These are phyloP conservation scores for Avena atlantica DNA, from an alignment of 176 grass and related monocot genomes.

Conservation along the genomic window DNA sequence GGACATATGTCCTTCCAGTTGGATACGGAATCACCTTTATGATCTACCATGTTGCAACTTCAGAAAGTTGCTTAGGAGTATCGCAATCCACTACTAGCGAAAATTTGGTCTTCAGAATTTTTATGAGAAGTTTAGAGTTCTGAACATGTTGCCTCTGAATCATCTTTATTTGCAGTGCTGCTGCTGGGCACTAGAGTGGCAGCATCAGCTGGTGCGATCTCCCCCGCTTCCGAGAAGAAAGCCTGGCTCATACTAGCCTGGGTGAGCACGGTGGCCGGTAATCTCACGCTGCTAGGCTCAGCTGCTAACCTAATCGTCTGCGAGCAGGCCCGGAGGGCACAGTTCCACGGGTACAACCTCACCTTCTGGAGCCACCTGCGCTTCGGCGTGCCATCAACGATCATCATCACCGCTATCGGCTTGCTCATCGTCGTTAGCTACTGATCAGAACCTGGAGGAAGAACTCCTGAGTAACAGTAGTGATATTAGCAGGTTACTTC, in stretches of 20 bases:
- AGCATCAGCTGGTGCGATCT: conserved; percentile 78
- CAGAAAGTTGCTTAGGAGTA: background rate
- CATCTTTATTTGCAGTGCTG: conserved; percentile 62
- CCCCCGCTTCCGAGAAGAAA: conserved; percentile 61
- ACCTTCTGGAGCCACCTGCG: conserved; percentile 93
- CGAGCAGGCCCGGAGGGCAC: conserved; percentile 79
- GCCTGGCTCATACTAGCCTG: conserved; percentile 95
- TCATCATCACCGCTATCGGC: conserved; percentile 77
- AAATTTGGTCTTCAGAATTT: background rate
- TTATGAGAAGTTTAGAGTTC: background rate
- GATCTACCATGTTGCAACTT: background rate
- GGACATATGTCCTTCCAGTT: background rate
- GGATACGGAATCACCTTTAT: background rate
- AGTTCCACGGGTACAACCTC: conserved; percentile 82
- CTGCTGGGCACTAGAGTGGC: conserved; percentile 89
- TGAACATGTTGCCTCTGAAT: background rate
- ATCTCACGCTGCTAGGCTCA: conserved; percentile 89
- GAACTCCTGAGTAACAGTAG: background rate
- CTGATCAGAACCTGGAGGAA: conserved; percentile 21
- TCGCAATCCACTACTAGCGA: background rate
- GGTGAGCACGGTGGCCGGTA: conserved; percentile 93
- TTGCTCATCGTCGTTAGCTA: conserved; percentile 69
- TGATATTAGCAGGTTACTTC: conserved; percentile 17
- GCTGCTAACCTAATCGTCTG: conserved; percentile 96
- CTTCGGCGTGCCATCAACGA: conserved; percentile 83